Percentiles rank a stretch among this genome's conserved stretches.
These are phyloP conservation scores for Dryas integrifolia DNA, from an alignment of 331 rosid genomes.

Conservation along the genomic window DNA sequence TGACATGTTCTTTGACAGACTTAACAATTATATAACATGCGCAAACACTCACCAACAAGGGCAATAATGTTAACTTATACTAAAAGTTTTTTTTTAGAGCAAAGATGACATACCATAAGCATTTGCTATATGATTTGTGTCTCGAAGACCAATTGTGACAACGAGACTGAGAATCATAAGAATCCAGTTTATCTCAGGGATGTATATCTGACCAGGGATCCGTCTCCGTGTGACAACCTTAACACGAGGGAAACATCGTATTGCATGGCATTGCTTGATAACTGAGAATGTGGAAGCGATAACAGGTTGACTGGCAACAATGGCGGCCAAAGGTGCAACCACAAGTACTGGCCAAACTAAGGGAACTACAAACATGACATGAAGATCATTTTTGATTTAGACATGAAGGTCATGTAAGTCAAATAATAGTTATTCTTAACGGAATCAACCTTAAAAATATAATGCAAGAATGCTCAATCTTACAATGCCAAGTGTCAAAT, in stretches of 20 bases:
- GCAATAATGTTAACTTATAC: background rate
- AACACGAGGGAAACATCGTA: constrained; percentile 88
- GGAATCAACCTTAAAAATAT: background rate
- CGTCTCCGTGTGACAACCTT: constrained; percentile 77
- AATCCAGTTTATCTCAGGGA: constrained; percentile 92
- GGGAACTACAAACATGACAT: constrained; percentile 61
- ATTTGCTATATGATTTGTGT: constrained; percentile 52
- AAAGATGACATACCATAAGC: constrained; percentile 65
- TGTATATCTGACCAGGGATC: constrained; percentile 76
- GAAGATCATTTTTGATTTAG: constrained; percentile 16
- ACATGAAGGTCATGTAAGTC: constrained; percentile 34
- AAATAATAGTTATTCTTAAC: constrained; percentile 7
- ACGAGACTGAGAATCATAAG: constrained; percentile 77
- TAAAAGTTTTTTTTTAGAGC: background rate
- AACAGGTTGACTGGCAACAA: constrained; percentile 81
- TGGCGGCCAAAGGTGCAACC: constrained; percentile 65
- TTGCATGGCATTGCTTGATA: constrained; percentile 80
- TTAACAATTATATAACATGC: background rate
- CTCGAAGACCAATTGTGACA: constrained; percentile 60
- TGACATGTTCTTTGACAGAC: background rate
- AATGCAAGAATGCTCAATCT: background rate
- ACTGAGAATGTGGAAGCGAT: constrained; percentile 69
- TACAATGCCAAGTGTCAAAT: background rate
- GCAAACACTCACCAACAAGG: background rate
- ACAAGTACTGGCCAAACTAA: constrained; percentile 78